A percentile compares a stretch with the other conserved stretches of the same genome.
Conservation (phyloP, 169 alveolate genomes). For the Perkinsus olseni region DNA sequence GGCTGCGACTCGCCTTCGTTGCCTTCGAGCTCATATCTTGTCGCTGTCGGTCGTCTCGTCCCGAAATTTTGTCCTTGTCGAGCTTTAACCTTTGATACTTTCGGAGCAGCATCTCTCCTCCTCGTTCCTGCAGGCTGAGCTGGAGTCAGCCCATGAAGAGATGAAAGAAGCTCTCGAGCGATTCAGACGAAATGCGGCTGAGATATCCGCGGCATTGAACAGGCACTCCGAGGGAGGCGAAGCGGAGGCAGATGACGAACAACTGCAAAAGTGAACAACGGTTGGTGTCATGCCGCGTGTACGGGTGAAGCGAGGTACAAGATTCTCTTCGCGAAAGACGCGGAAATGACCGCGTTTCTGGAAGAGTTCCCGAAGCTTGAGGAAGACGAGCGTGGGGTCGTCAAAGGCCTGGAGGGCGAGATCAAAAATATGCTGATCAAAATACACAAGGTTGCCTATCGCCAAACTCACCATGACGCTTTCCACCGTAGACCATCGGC, state of each 20-base stretch:
- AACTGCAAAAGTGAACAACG: not conserved
- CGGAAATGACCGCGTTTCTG: constrained; percentile 62
- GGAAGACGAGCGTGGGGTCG: constrained; percentile 40
- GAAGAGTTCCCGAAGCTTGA: constrained; percentile 53
- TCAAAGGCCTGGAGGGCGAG: constrained; percentile 41
- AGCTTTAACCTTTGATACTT: too few relatives aligned
- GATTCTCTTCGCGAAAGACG: constrained; percentile 53
- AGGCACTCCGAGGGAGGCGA: constrained; percentile 29
- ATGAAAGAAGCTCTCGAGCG: constrained; percentile 52
- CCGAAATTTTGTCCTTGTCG: too few relatives aligned
- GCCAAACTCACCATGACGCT: not conserved
- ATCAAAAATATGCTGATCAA: constrained; percentile 48
- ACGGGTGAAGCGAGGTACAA: constrained; percentile 38
- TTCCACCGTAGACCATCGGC: not conserved
- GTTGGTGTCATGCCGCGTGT: not conserved
- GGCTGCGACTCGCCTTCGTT: too few relatives aligned
- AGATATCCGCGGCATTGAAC: constrained; percentile 48
- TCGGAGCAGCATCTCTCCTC: too few relatives aligned
- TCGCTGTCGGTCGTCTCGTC: too few relatives aligned
- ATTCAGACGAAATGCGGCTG: constrained; percentile 52
- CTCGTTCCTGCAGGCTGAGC: too few relatives aligned
- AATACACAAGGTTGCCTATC: constrained; percentile 28
- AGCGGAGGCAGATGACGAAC: constrained; percentile 25
- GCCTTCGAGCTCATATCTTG: too few relatives aligned
- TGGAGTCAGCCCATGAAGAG: constrained; percentile 58